Evolutionary conservation across 352 stramenopile species (phyloP).

Genomic region (Globisporangium paddicum): DNA sequence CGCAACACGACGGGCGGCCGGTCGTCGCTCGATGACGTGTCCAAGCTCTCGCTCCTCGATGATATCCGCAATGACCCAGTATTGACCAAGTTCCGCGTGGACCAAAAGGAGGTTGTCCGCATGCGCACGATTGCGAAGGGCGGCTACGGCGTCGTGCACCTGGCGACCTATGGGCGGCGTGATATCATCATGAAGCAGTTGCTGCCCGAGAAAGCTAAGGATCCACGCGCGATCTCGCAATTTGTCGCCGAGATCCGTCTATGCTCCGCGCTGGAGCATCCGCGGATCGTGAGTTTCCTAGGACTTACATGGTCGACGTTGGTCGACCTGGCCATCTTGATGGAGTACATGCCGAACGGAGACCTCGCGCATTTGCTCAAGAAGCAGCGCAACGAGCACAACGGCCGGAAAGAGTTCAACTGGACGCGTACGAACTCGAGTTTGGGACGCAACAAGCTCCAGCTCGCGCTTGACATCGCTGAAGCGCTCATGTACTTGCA

Average conservation of each 20-base stretch:
- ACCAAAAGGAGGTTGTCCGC: conserved; percentile 35
- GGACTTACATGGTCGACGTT: conserved; percentile 21
- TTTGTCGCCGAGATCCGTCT: conserved; percentile 26
- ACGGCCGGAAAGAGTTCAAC: conserved; percentile 25
- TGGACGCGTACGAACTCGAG: conserved; percentile 13
- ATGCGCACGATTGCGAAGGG: conserved; percentile 39
- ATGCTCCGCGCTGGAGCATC: conserved; percentile 15
- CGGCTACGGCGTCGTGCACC: conserved; percentile 48
- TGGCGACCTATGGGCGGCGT: conserved; percentile 31
- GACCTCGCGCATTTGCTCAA: conserved; percentile 20
- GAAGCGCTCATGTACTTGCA: conserved; percentile 31
- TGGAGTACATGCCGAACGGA: conserved; percentile 33
- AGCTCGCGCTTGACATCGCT: conserved; percentile 20
- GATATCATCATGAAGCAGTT: conserved; percentile 17
- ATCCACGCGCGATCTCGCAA: conserved; percentile 19
- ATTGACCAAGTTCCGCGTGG: conserved; percentile 42
- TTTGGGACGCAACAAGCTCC: conserved; percentile 10
- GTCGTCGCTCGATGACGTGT: conserved; percentile 14
- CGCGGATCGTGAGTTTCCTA: conserved; percentile 25
- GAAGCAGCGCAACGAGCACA: conserved; percentile 6
- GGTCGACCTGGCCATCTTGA: conserved; percentile 16
- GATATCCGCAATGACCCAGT: conserved; percentile 48
- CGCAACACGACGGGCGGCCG: neutral
- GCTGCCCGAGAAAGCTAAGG: conserved; percentile 13
- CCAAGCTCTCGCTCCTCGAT: conserved; percentile 26